A percentile compares a stretch with the other conserved stretches of the same genome.
Conservation (phyloP, 441 rosid genomes). For the Isatis lusitanica region DNA sequence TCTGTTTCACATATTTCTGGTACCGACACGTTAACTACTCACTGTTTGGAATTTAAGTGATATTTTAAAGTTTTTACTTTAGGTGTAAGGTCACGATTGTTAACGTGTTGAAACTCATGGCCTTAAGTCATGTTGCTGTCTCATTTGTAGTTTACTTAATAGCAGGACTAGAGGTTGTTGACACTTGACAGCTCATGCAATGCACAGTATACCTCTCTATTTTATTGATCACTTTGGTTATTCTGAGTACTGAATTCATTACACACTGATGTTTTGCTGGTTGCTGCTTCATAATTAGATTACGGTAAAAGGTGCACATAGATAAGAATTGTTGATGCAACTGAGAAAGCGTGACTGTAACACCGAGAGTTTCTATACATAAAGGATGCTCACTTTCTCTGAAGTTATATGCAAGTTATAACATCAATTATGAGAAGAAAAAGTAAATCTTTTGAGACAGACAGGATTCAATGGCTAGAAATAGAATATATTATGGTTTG, state of each 20-base stretch:
- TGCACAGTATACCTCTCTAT: background rate
- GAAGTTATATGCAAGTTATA: background rate
- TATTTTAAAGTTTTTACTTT: background rate
- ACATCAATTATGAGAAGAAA: slow-evolving; percentile 32
- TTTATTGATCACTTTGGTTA: background rate
- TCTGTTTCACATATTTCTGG: background rate
- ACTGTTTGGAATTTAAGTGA: no score
- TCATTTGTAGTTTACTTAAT: background rate
- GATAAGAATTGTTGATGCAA: slow-evolving; percentile 6
- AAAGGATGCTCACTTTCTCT: slow-evolving; percentile 4
- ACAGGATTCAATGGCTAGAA: slow-evolving; percentile 15
- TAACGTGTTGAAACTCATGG: background rate
- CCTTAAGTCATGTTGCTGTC: background rate
- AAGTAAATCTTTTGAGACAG: slow-evolving; percentile 4
- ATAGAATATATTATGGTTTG: background rate
- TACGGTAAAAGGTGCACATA: background rate
- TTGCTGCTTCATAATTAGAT: background rate
- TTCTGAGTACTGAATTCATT: background rate
- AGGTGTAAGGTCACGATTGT: background rate
- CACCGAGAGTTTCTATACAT: background rate
- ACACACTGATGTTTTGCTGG: slow-evolving; percentile 6
- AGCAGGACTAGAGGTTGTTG: slow-evolving; percentile 1
- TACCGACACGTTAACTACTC: no score
- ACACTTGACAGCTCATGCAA: slow-evolving; percentile 10
- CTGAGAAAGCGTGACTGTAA: slow-evolving; percentile 1